Conservation (phyloP, 106 monocot species). For the Phalaenopsis aphrodite region DNA sequence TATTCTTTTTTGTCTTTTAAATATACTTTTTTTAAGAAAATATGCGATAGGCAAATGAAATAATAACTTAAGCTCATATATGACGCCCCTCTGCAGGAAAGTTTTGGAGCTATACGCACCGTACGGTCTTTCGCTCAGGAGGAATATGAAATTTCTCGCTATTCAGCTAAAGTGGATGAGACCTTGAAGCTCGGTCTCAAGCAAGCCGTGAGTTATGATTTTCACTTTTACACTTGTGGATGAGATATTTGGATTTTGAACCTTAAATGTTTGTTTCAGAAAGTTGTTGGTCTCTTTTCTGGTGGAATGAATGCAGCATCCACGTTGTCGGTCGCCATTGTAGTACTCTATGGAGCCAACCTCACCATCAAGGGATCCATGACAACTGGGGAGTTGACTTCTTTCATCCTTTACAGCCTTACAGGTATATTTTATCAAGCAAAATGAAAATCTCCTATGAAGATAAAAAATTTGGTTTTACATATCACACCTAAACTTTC, state of each 20-base stretch:
- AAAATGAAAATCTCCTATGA: neutral
- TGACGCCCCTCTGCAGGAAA: conserved; percentile 37
- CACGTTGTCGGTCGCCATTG: conserved; percentile 77
- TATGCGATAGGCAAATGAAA: neutral
- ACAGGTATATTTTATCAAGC: conserved; percentile 43
- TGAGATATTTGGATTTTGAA: neutral
- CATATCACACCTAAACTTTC: too few relatives aligned
- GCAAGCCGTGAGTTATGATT: conserved; percentile 76
- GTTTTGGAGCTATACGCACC: conserved; percentile 95
- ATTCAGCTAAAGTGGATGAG: conserved; percentile 88
- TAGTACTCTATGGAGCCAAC: conserved; percentile 88
- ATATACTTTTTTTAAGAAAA: neutral
- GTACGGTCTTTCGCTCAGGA: conserved; percentile 98
- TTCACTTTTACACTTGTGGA: neutral
- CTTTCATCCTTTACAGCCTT: conserved; percentile 98
- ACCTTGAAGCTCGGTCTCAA: conserved; percentile 93
- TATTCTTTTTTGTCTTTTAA: neutral
- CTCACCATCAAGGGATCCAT: conserved; percentile 85
- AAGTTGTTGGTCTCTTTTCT: conserved; percentile 79
- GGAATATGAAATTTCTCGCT: conserved; percentile 74
- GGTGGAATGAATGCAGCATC: conserved; percentile 90
- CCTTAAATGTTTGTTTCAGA: conserved; percentile 15
- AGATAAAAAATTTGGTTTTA: neutral
- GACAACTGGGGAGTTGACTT: conserved; percentile 88
- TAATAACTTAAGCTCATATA: too few relatives aligned